Evolutionary conservation across 306 rosid species (phyloP).

Genomic region (Quercus variabilis): DNA sequence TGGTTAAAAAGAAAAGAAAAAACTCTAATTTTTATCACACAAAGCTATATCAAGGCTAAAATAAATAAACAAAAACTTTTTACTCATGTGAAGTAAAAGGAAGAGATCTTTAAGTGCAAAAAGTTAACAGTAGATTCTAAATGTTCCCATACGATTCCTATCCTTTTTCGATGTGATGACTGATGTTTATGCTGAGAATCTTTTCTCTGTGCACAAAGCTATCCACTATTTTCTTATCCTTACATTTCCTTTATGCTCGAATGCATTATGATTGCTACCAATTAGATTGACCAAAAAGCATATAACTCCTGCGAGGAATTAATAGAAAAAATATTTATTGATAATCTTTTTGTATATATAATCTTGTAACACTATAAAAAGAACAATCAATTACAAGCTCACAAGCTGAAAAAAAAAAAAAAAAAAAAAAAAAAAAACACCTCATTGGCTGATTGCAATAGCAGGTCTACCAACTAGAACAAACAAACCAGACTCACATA

Average conservation of each 20-base stretch:
- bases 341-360: neutral
- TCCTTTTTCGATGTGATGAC: neutral
- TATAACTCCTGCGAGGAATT: neutral
- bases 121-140: neutral
- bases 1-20: too few relatives aligned
- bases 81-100: too few relatives aligned
- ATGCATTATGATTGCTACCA: constrained; percentile 13
- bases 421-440: too few relatives aligned
- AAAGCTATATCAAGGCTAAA: too few relatives aligned
- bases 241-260: neutral
- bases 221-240: neutral
- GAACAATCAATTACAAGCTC: too few relatives aligned
- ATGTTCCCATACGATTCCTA: neutral
- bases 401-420: too few relatives aligned
- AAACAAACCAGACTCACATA: too few relatives aligned
- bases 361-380: too few relatives aligned
- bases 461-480: too few relatives aligned
- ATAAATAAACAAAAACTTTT: too few relatives aligned
- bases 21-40: too few relatives aligned
- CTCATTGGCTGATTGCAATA: too few relatives aligned
- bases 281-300: constrained; percentile 16
- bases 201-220: neutral
- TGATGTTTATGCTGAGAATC: neutral
- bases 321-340: constrained; percentile 1
- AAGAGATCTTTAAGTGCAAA: neutral